Base-by-base conservation (phyloP, 2,329 filamentous ascomycete species). In the Alternaria alternata region DNA sequence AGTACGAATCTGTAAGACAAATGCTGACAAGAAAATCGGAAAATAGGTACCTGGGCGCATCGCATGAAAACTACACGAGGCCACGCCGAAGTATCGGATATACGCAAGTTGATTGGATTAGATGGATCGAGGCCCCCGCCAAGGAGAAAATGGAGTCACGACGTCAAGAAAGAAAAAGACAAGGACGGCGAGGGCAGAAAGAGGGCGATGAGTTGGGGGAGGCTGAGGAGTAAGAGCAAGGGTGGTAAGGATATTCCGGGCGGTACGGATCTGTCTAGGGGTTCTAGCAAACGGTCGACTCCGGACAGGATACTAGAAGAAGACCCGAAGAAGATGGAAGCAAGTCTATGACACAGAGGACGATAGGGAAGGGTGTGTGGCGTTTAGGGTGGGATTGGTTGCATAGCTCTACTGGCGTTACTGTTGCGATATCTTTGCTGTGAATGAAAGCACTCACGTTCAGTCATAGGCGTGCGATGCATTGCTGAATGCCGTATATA, bases 11-110 rank as follows among this genome's bases (percentile, higher is more conserved):
- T 30, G 1, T 30, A 11, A 11, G 28, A 30, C 9, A 9, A 5
- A 5, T 30, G 5, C 28, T 30, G 28, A 30, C 7, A 5, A 30
- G 28, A 4, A 30, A 30, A 12, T 2, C 8, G 8, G 8, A 30
- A 11, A 12, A 14, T 7, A 36, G 32, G 32, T 28, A 88, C 87
- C 1, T 96, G 92, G 92, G 93, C 90, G 69, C 91, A 94, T 79
- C 84, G 91, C 28, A 96, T 96, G 92, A 84, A 83, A 73, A 91
- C 87, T 58, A 94, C 91, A 12, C 81, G 92, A 49, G 92, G 94
- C 67, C 92, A 96, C 73, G 86, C 86, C 1, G 91, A 93, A 81
- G 82, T 94, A 1, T 83, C 84, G 0, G 88, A 89, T 75, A 70
- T 93, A 56, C 86, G 87, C 79, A 81, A 86, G 67, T 77, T 91